Percentiles rank a stretch among this genome's conserved stretches.
These are phyloP conservation scores for Triglochin maritima DNA, from an alignment of 106 monocot species.

Conservation along the genomic window DNA sequence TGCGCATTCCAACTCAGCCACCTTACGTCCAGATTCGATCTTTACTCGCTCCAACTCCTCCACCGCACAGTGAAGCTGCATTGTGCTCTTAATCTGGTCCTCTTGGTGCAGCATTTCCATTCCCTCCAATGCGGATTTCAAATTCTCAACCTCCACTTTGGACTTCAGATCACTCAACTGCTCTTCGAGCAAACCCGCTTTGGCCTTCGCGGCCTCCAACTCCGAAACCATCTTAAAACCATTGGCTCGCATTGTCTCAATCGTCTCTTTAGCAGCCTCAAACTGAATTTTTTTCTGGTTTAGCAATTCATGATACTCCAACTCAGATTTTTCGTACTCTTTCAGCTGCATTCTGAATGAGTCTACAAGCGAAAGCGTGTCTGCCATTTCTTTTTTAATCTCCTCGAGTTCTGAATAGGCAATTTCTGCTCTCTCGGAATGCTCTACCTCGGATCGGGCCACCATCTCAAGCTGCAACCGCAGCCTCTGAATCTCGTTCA, in stretches of 20 bases:
- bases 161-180: slow-evolving; percentile 25
- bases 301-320: slow-evolving; percentile 21
- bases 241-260: slow-evolving; percentile 45
- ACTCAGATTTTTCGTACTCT: slow-evolving; percentile 24
- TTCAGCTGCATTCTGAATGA: slow-evolving; percentile 25
- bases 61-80: slow-evolving; percentile 25
- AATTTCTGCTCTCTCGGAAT: slow-evolving; percentile 22
- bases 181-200: slow-evolving; percentile 28
- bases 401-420: slow-evolving; percentile 24
- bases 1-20: slow-evolving; percentile 24
- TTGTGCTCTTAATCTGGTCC: slow-evolving; percentile 33
- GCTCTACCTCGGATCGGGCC: slow-evolving; percentile 24
- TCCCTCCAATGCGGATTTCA: slow-evolving; percentile 31
- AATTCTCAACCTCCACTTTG: slow-evolving; percentile 20
- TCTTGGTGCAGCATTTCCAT: slow-evolving; percentile 30
- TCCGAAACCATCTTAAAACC: slow-evolving; percentile 34
- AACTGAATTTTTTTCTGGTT: slow-evolving; percentile 30
- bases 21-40: slow-evolving; percentile 19
- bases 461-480: slow-evolving; percentile 43
- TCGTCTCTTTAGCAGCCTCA: slow-evolving; percentile 34
- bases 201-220: slow-evolving; percentile 45
- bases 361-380: slow-evolving; percentile 22
- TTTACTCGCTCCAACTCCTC: slow-evolving; percentile 39
- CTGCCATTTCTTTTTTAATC: slow-evolving; percentile 35
- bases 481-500: slow-evolving; percentile 63